These are phyloP conservation scores for Citeromyces nyonsensis DNA, from an alignment of 805 yeast species.

Conservation along the genomic window DNA sequence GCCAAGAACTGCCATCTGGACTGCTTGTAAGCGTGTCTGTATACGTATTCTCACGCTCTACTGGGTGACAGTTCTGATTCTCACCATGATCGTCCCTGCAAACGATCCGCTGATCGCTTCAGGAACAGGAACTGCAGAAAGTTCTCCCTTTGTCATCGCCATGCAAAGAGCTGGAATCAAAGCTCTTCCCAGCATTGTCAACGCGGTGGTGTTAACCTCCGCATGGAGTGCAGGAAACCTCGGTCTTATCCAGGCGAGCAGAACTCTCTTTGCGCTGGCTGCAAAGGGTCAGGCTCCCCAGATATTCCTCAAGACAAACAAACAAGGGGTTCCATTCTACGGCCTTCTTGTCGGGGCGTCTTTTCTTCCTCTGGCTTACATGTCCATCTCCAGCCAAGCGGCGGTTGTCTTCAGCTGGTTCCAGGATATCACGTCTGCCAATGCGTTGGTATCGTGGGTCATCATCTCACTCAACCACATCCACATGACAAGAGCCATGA, in stretches of 20 bases:
- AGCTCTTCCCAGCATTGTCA: conserved; percentile 64
- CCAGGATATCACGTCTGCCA: conserved; percentile 47
- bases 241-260: conserved; percentile 55
- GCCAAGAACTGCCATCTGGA: conserved; percentile 16
- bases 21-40: conserved; percentile 15
- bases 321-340: conserved; percentile 51
- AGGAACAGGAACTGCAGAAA: conserved; percentile 47
- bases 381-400: conserved; percentile 46
- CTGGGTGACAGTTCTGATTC: conserved; percentile 17
- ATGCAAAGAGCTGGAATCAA: conserved; percentile 51
- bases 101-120: conserved; percentile 22
- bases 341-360: conserved; percentile 34
- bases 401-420: conserved; percentile 54
- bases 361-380: conserved; percentile 41
- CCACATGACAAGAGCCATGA: conserved; percentile 51
- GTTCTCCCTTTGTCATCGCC: conserved; percentile 82
- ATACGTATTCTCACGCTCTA: conserved; percentile 16
- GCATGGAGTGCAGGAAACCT: conserved; percentile 61
- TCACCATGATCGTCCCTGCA: conserved; percentile 32
- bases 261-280: conserved; percentile 64
- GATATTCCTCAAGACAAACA: conserved; percentile 44
- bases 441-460: conserved; percentile 57
- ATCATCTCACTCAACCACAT: conserved; percentile 35
- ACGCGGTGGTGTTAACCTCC: conserved; percentile 45
- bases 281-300: conserved; percentile 63